Percentiles rank a stretch among this genome's conserved stretches.
These are phyloP conservation scores for Saccharum hybrid DNA, from an alignment of 202 grass and related monocot genomes.

Conservation along the genomic window DNA sequence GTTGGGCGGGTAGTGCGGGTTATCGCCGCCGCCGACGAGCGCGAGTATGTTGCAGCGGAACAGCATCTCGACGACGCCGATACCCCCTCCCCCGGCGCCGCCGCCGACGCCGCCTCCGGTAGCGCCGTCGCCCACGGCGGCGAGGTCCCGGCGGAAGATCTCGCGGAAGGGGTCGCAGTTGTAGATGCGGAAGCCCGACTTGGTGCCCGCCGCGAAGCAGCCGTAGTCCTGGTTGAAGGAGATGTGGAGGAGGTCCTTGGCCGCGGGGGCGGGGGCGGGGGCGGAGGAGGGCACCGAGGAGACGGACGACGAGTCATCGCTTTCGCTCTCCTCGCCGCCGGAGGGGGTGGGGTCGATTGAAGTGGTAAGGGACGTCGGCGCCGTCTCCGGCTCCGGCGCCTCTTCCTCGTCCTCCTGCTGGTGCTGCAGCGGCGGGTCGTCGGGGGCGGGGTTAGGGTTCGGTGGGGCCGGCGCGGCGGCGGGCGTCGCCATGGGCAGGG, in stretches of 20 bases:
- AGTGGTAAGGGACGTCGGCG: not conserved
- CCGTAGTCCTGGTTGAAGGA: slow-evolving; percentile 99
- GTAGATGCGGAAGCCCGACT: slow-evolving; percentile 89
- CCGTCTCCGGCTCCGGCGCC: not conserved
- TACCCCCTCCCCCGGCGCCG: slow-evolving; percentile 56
- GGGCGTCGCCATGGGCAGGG: slow-evolving; percentile 46
- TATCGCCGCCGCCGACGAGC: slow-evolving; percentile 77
- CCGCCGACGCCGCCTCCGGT: slow-evolving; percentile 70
- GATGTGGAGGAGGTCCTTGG: slow-evolving; percentile 70
- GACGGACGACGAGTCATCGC: slow-evolving; percentile 24
- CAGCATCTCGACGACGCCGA: slow-evolving; percentile 95
- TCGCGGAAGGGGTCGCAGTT: slow-evolving; percentile 97
- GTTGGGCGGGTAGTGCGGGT: slow-evolving; percentile 76
- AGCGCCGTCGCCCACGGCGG: slow-evolving; percentile 44
- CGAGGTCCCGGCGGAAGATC: slow-evolving; percentile 88
- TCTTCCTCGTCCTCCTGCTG: not conserved
- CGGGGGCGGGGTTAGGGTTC: slow-evolving; percentile 52
- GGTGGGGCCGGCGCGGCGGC: slow-evolving; percentile 34
- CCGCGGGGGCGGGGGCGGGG: slow-evolving; percentile 11
- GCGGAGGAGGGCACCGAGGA: not conserved
- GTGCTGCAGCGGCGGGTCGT: slow-evolving; percentile 2
- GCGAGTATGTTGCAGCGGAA: slow-evolving; percentile 98
- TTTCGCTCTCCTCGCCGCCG: slow-evolving; percentile 45
- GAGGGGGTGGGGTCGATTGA: slow-evolving; percentile 54
- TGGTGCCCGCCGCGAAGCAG: slow-evolving; percentile 84